These are phyloP conservation scores for Metarhizium sp. DNA, from an alignment of 2,329 filamentous ascomycete genomes.

Conservation along the genomic window DNA sequence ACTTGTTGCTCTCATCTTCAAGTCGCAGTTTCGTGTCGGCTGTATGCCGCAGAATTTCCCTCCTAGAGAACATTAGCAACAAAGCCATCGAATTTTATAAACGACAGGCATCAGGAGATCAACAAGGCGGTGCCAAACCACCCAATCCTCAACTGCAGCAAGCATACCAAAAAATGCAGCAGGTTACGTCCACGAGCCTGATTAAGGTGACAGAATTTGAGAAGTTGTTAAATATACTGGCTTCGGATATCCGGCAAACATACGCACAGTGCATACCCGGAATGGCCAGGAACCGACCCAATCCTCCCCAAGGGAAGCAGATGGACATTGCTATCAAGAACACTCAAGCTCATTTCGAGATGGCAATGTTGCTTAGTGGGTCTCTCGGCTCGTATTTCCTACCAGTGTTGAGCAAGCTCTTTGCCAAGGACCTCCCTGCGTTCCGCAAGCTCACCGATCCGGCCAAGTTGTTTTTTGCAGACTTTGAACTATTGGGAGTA, in stretches of 20 bases:
- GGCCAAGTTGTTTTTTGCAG: conserved; percentile 60
- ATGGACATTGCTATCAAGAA: conserved; percentile 35
- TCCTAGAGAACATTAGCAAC: conserved; percentile 41
- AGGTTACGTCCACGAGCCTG: conserved; percentile 38
- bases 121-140: conserved; percentile 26
- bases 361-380: conserved; percentile 40
- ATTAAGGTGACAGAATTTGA: conserved; percentile 55
- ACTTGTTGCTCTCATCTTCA: conserved; percentile 62
- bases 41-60: conserved; percentile 53
- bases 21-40: conserved; percentile 64
- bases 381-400: conserved; percentile 38
- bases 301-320: conserved; percentile 33
- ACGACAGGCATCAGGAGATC: conserved; percentile 29
- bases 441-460: conserved; percentile 54
- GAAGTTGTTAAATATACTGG: conserved; percentile 43
- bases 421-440: conserved; percentile 47
- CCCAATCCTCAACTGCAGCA: conserved; percentile 45
- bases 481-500: conserved; percentile 61
- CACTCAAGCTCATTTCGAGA: conserved; percentile 39
- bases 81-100: conserved; percentile 43
- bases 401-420: conserved; percentile 54
- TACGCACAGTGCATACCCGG: conserved; percentile 38
- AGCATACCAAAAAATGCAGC: conserved; percentile 45
- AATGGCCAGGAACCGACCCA: conserved; percentile 35
- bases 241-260: conserved; percentile 38